phyloP scores from a whole-genome alignment of 176 grass and related monocot species.

The Bolboschoenus planiculmis region DNA sequence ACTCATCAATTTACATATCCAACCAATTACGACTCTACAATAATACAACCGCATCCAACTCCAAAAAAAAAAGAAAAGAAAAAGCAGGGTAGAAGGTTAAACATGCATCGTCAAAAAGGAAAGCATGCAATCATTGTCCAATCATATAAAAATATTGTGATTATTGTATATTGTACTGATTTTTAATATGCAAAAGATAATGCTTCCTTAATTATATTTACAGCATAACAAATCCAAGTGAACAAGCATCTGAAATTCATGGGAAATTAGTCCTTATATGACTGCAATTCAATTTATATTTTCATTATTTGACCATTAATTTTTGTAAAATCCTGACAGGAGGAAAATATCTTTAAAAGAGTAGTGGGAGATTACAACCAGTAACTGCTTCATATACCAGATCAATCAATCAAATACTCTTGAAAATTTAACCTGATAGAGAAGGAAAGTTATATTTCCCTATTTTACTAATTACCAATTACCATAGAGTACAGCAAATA shows the following conservation, averaged over 20 bases:
- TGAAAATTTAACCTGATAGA: too few species aligned
- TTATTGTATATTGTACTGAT: background rate
- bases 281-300: background rate
- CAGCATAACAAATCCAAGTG: background rate
- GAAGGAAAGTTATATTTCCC: background rate
- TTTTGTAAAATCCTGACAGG: background rate
- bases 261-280: background rate
- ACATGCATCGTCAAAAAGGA: background rate
- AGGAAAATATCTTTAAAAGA: background rate
- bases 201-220: too few species aligned
- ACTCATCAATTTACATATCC: background rate
- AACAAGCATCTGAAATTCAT: background rate
- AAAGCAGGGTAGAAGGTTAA: background rate
- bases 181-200: background rate
- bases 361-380: background rate
- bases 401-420: too few species aligned
- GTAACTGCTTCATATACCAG: background rate
- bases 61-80: background rate
- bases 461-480: background rate
- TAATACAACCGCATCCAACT: background rate
- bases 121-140: background rate
- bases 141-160: background rate
- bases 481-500: background rate
- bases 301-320: background rate
- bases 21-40: background rate